These are phyloP conservation scores for Cyphellophora attinorum DNA, from an alignment of 2,329 filamentous ascomycete species.

Conservation along the genomic window DNA sequence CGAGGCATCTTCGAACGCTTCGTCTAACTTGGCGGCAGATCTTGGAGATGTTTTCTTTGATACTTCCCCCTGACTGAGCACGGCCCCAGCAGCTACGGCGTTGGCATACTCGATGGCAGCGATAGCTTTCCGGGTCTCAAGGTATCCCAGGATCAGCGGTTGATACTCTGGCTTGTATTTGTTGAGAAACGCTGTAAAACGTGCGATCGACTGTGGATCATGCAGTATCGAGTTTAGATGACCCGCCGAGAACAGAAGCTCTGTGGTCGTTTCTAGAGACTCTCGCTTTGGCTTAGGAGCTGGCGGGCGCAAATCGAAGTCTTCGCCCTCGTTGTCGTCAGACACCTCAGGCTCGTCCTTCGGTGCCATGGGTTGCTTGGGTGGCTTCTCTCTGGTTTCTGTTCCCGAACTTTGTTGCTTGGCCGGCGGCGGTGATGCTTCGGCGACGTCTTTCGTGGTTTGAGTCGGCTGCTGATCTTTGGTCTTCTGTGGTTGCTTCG, in stretches of 20 bases:
- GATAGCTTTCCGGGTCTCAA: conserved; percentile 31
- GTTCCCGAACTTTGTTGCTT: too few species aligned
- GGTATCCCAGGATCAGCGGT: conserved; percentile 26
- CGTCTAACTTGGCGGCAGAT: conserved; percentile 26
- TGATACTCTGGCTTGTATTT: conserved; percentile 27
- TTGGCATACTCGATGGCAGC: conserved; percentile 36
- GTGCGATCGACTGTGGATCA: conserved; percentile 24
- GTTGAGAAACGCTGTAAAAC: conserved; percentile 30
- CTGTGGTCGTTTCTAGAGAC: conserved; percentile 25
- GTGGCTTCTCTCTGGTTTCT: neutral
- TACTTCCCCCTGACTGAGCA: conserved; percentile 1
- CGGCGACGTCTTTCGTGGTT: too few species aligned
- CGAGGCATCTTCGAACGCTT: conserved; percentile 26
- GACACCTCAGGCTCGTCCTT: neutral
- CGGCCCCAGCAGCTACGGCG: conserved; percentile 26
- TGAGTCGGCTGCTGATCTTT: neutral
- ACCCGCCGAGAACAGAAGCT: conserved; percentile 32
- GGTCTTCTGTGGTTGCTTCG: neutral
- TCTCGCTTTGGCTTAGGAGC: conserved; percentile 23
- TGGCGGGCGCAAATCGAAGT: conserved; percentile 31
- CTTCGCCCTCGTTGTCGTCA: conserved; percentile 10
- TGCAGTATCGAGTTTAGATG: conserved; percentile 33
- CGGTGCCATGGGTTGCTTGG: neutral
- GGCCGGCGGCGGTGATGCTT: too few species aligned
- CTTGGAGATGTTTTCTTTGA: conserved; percentile 3